Percentiles rank a stretch among this genome's conserved stretches.
Conservation (phyloP, 192 early-diverging fungal genomes). For the Podila epigama region DNA sequence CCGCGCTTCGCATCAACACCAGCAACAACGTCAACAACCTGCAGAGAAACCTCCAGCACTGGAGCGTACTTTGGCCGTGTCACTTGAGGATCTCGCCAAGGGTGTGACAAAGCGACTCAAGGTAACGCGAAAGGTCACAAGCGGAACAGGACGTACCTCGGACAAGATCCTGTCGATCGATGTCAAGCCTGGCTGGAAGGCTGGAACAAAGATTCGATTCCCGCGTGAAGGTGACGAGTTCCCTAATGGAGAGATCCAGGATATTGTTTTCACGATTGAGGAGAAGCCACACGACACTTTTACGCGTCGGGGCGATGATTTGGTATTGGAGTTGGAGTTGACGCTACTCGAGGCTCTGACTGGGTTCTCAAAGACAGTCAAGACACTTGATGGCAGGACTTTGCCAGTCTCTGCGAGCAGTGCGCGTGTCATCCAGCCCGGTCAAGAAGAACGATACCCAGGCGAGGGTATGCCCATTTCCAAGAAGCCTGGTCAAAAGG, state of each 20-base stretch:
- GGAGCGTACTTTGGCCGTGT: slow-evolving; percentile 74
- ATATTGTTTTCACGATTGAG: slow-evolving; percentile 93
- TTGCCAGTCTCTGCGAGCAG: slow-evolving; percentile 69
- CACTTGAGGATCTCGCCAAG: slow-evolving; percentile 92
- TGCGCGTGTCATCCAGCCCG: slow-evolving; percentile 66
- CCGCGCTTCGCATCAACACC: slow-evolving; percentile 9
- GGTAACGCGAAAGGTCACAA: slow-evolving; percentile 74
- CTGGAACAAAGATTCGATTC: slow-evolving; percentile 95
- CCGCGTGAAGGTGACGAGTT: slow-evolving; percentile 89
- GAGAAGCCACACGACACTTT: slow-evolving; percentile 89
- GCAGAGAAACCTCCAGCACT: slow-evolving; percentile 53
- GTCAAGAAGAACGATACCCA: slow-evolving; percentile 72
- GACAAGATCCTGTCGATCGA: slow-evolving; percentile 89
- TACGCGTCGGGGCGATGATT: slow-evolving; percentile 87
- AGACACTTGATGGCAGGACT: slow-evolving; percentile 79
- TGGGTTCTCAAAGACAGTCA: slow-evolving; percentile 79
- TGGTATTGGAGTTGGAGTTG: slow-evolving; percentile 69
- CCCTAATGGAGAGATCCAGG: slow-evolving; percentile 78
- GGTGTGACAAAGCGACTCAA: slow-evolving; percentile 94
- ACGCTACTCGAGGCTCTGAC: slow-evolving; percentile 80
- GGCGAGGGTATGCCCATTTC: slow-evolving; percentile 93
- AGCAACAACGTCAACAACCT: background rate
- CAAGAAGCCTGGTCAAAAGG: slow-evolving; percentile 78
- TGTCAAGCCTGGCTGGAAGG: slow-evolving; percentile 96
- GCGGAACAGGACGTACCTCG: slow-evolving; percentile 49